Evolutionary conservation across 2,329 filamentous ascomycete species (phyloP), one percentile per base, ranked within the genome.

Genomic region (Pseudocercospora pini-densiflorae): DNA sequence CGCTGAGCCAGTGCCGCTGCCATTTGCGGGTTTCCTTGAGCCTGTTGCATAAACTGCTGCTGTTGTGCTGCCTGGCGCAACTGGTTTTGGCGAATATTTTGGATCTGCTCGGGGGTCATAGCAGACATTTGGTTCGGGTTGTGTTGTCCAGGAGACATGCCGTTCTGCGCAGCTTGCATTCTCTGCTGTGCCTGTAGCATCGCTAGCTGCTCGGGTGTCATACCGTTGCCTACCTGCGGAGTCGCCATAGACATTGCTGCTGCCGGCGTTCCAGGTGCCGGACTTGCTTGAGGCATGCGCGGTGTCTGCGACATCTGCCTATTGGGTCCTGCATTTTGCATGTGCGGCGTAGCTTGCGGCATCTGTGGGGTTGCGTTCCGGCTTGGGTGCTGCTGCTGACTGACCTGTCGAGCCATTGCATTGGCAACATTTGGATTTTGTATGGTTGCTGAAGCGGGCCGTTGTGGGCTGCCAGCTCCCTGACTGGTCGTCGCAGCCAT

Each of bases 401-500:
- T 79, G 59, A 72, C 66, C 57, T 80, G 77, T 61, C 79, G 70
- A 12, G 72, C 75, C 79, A 80, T 80, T 5, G 55, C 31, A 58
- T 58, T 58, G 5, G 67, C 68, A 16, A 76, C 70, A 36, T 72
- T 71, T 10, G 72, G 70, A 59, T 78, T 74, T 57, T 75, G 76
- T 70, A 78, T 88, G 3, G 88, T 87, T 5, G 89, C 88, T 16
- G 90, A 92, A 0, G 89, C 81, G 16, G 90, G 89, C 53, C 90
- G 83, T 19, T 88, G 82, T 27, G 90, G 90, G 73, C 89, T 92
- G 21, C 79, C 79, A 60, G 83, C 87, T 21, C 88, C 89, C 83
- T 91, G 89, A 71, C 85, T 89, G 1, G 90, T 91, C 58, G 87
- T 88, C 40, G 85, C 84, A 68, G 89, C 77, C 82, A 84, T 84